Evolutionary conservation across 2,329 filamentous ascomycete species (phyloP), one percentile per base, ranked within the genome.

Genomic region (Alternaria novae-zelandiae): DNA sequence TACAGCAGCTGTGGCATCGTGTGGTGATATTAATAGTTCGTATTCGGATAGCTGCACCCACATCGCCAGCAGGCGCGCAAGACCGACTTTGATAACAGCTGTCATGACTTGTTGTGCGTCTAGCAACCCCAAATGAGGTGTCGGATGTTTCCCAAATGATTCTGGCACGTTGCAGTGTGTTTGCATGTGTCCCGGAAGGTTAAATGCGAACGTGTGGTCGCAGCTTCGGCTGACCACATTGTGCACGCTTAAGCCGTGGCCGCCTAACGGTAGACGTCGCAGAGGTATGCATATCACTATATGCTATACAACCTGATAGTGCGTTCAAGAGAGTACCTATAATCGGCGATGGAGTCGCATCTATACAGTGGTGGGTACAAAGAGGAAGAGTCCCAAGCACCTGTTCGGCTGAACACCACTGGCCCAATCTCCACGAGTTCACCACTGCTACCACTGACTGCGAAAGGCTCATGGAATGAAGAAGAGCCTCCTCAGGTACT

Each of bases 31-130:
- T n/a, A 21, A 41, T 26, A 26, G 3, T 25, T 47, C 32, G 46
- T 54, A 51, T 43, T 17, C 53, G 47, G 41, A 49, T 54, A 23
- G 49, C 25, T 50, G 54, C 54, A 54, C 51, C 41, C 21, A 56
- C 41, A 54, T 23, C 21, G 51, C 46, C 23, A 17, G 23, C 21
- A 43, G 23, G 20, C 25, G 46, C 32, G 45, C 28, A 41, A 20
- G 43, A 32, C 28, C 30, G 28, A 44, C 44, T 17, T 46, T 21
- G 17, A 21, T 41, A 30, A 30, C 44, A 55, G 55, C 58, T 47
- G 53, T 54, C 59, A 57, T 45, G 30, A 44, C 26, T 53, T 54
- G 28, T 51, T 56, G 57, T 51, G 21, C 57, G 26, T 36, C 57
- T 36, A 36, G 21, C 60, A 46, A 26, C 41, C 6, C 28, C 43